phyloP scores from a whole-genome alignment of 2,329 filamentous ascomycete species.

The Bertia moriformis region DNA sequence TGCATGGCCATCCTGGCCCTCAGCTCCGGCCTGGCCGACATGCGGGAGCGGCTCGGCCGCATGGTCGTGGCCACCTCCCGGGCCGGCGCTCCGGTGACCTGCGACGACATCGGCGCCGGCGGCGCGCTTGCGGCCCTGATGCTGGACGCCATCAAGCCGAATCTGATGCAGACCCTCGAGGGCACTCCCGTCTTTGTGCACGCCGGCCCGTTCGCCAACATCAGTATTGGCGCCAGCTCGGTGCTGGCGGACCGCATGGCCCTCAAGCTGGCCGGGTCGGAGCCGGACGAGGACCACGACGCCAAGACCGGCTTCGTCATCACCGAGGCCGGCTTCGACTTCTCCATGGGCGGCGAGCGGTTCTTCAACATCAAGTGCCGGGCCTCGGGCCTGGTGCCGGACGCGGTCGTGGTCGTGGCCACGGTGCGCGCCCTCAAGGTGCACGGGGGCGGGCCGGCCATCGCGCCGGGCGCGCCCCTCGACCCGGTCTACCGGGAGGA shows the following conservation, averaged over 20 bases:
- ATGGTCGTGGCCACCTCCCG: slow-evolving; percentile 90
- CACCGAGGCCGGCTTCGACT: slow-evolving; percentile 95
- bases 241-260: slow-evolving; percentile 94
- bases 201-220: slow-evolving; percentile 94
- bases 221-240: slow-evolving; percentile 91
- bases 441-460: slow-evolving; percentile 89
- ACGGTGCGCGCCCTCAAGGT: slow-evolving; percentile 94
- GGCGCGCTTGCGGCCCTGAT: slow-evolving; percentile 88
- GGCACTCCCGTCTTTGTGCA: slow-evolving; percentile 96
- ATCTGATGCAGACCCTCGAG: slow-evolving; percentile 95
- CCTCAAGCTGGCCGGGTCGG: slow-evolving; percentile 86
- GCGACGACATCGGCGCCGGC: slow-evolving; percentile 84
- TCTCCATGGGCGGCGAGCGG: slow-evolving; percentile 97
- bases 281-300: slow-evolving; percentile 72
- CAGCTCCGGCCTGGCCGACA: slow-evolving; percentile 72
- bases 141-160: slow-evolving; percentile 97
- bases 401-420: slow-evolving; percentile 87
- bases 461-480: slow-evolving; percentile 73
- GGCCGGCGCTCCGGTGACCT: slow-evolving; percentile 79
- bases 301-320: slow-evolving; percentile 83
- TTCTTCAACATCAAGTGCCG: slow-evolving; percentile 99
- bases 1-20: slow-evolving; percentile 97
- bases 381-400: slow-evolving; percentile 78
- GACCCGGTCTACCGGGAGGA: slow-evolving; percentile 80
- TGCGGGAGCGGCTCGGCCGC: slow-evolving; percentile 81